Evolutionary conservation across 495 filamentous ascomycete genomes (phyloP), one percentile per base, ranked within the genome.

Genomic region (Tuber indicum): DNA sequence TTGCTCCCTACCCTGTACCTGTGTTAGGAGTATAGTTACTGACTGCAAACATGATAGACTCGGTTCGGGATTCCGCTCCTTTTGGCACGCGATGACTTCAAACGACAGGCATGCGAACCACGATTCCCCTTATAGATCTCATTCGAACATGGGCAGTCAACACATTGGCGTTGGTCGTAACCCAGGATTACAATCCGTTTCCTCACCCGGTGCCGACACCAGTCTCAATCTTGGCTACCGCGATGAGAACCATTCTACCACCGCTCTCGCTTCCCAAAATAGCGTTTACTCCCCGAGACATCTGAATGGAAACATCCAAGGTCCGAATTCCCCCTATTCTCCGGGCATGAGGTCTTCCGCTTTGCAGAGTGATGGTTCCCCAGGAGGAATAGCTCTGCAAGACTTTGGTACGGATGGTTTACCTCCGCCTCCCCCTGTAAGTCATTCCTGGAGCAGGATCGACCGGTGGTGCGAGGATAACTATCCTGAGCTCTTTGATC

Each of bases 21-120:
- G 58, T 66, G 58, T 66, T 8, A 16, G 32, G 58, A 36, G 58
- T 32, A 16, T 16, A 1, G 10, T 17, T 66, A 8, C 58, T 66
- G 58, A 66, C 26, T 26, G 1, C 58, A 66, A 36, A 32, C 58
- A 66, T 36, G 41, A 80, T 79, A 92, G 91, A 77, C 82, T 94
- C 78, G 87, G 88, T 75, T 86, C 87, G 73, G 86, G 89, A 85
- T 90, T 92, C 85, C 89, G 90, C 80, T 92, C 92, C 79, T 93
- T 97, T 86, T 98, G 95, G 95, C 95, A 98, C 88, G 92, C 93
- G 74, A 96, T 98, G 93, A 97, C 94, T 85, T 88, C 88, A 82
- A 84, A 89, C 86, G 87, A 92, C 83, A 87, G 90, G 88, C 92
- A 96, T 89, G 92, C 94, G 75, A 89, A 88, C 78, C 92, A 90